Evolutionary conservation across 345 rosid species (phyloP), one percentile per base, ranked within the genome.

Genomic region (Moricandia arvensis): DNA sequence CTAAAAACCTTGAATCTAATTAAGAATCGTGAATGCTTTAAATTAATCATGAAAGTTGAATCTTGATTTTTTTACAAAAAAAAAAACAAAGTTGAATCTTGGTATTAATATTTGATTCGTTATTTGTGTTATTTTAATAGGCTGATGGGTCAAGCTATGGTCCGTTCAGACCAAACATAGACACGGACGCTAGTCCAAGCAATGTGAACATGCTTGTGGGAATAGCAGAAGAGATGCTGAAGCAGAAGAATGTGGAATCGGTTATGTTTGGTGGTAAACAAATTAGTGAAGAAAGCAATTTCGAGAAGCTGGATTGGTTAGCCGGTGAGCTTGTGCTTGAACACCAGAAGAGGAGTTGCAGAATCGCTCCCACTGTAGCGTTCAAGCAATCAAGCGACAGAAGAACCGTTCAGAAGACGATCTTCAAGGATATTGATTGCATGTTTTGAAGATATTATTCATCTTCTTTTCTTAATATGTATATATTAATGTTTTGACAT

Each of bases 291-390:
- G 81, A 88, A 59, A 90, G 84, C 63, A 93, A 93, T 70, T 82
- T 73, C 6, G 97, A 91, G 85, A 93, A 88, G 75, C 83, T 93
- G 3, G 98, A 93, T 65, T 88, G 94, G 94, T 85, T 91, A 43
- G 98, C 97, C 1, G 84, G 82, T 11, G 96, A 91, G 74, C 92
- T 93, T 10, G 94, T 93, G 59, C 83, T 84, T 1, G 98, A 93
- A 79, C 97, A 93, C 75, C 89, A 88, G 89, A 91, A 91, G 89
- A 87, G 98, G 87, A 90, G 93, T 74, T 82, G 86, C 72, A 83
- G 98, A 81, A 93, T 89, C 59, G 93, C 97, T 83, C 97, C 98
- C 82, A 93, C 97, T 80, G 98, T 93, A 51, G 97, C 91, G 49
- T 87, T 89, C 82, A 93, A 90, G 86, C 96, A 86, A 85, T 85